Evolutionary conservation across 371 early-diverging fungal species (phyloP).

Genomic region (Chytridiales sp.): DNA sequence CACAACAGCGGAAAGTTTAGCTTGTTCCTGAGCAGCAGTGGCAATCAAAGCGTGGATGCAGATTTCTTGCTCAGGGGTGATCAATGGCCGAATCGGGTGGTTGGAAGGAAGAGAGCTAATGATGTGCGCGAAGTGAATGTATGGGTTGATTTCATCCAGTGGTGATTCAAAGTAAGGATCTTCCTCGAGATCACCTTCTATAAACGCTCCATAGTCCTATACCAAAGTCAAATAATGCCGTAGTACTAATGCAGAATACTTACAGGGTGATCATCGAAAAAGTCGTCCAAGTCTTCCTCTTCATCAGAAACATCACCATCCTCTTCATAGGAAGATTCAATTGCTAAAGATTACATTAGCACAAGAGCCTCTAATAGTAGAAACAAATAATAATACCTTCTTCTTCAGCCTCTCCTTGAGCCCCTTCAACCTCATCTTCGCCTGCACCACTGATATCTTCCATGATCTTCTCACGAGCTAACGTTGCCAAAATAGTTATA

Average conservation of each 20-base stretch:
- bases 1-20: too few species aligned
- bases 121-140: slow-evolving; percentile 62
- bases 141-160: slow-evolving; percentile 80
- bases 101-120: slow-evolving; percentile 52
- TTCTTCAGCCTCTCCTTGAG: slow-evolving; percentile 59
- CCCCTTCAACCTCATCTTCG: slow-evolving; percentile 61
- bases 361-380: slow-evolving; percentile 7
- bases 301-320: slow-evolving; percentile 50
- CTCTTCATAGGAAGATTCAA: slow-evolving; percentile 46
- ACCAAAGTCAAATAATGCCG: too few species aligned
- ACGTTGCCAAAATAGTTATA: background rate
- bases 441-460: slow-evolving; percentile 32
- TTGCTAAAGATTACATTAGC: slow-evolving; percentile 1
- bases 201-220: slow-evolving; percentile 63
- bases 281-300: slow-evolving; percentile 32
- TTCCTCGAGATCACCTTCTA: slow-evolving; percentile 71
- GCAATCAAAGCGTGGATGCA: slow-evolving; percentile 39
- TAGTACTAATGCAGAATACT: slow-evolving; percentile 46
- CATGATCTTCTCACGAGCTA: slow-evolving; percentile 28
- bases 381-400: slow-evolving; percentile 43
- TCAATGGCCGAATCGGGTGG: slow-evolving; percentile 47
- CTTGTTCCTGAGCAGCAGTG: too few species aligned
- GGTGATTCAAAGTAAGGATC: slow-evolving; percentile 80
- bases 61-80: slow-evolving; percentile 47
- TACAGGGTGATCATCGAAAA: slow-evolving; percentile 24